Conservation (phyloP, 1,139 yeast genomes). For the Nakaseomyces delphensis region DNA sequence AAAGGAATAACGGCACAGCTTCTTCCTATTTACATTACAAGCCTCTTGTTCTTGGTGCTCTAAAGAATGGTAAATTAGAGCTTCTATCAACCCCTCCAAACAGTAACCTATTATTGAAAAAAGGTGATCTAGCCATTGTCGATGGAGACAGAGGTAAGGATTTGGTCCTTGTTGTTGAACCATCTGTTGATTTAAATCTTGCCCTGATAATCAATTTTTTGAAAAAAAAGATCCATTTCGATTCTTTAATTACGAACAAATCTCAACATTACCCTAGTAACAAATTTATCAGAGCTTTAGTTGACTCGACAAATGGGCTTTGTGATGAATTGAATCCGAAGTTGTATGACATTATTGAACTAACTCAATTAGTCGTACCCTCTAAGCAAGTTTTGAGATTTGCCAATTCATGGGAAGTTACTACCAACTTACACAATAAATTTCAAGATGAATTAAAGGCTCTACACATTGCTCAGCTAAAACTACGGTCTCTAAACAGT, state of each 20-base stretch:
- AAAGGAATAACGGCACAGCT: conserved; percentile 5
- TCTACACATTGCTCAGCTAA: conserved; percentile 34
- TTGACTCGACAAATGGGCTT: conserved; percentile 21
- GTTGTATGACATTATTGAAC: conserved; percentile 31
- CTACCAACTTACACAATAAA: conserved; percentile 33
- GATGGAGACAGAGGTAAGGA: conserved; percentile 98
- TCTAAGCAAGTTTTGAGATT: conserved; percentile 67
- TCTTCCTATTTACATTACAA: conserved; percentile 27
- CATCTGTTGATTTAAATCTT: conserved; percentile 60
- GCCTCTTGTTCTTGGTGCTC: conserved; percentile 60
- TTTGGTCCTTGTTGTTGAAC: conserved; percentile 67
- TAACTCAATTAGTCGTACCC: conserved; percentile 31
- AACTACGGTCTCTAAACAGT: conserved; percentile 28
- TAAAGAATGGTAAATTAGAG: conserved; percentile 82
- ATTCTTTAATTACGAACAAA: conserved; percentile 28
- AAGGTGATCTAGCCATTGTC: conserved; percentile 80
- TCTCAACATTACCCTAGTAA: conserved; percentile 26
- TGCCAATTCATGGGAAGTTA: conserved; percentile 34
- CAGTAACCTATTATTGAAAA: conserved; percentile 42
- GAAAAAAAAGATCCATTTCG: conserved; percentile 47
- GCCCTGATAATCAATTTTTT: conserved; percentile 75
- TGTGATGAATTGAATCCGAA: conserved; percentile 24
- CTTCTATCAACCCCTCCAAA: conserved; percentile 59
- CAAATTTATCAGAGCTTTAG: conserved; percentile 24
- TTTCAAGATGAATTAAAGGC: conserved; percentile 39